phyloP scores from a whole-genome alignment of 140 eudicot species.

The Flaveria floridana region DNA sequence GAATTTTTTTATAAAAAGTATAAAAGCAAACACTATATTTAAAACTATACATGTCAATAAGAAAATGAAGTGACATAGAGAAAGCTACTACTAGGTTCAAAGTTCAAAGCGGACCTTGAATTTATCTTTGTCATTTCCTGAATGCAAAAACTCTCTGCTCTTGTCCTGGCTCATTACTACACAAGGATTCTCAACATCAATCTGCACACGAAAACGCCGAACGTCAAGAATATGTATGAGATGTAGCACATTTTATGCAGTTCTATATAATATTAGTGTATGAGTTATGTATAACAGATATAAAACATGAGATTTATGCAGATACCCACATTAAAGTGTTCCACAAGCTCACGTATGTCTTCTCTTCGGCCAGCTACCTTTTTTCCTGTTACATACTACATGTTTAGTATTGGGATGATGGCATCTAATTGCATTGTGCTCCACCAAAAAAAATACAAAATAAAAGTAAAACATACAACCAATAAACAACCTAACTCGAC shows the following conservation, averaged over 20 bases:
- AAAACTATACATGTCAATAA: conserved; percentile 13
- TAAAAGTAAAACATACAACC: background rate
- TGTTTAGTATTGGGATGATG: background rate
- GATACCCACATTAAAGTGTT: conserved; percentile 82
- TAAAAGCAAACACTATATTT: conserved; percentile 1
- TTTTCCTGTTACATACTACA: conserved; percentile 55
- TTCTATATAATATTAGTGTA: background rate
- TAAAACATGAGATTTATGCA: conserved; percentile 4
- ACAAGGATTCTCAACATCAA: conserved; percentile 99
- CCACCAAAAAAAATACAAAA: background rate
- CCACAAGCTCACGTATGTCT: conserved; percentile 83
- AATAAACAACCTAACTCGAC: background rate
- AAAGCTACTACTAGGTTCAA: background rate
- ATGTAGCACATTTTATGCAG: conserved; percentile 11
- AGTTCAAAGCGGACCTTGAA: conserved; percentile 60
- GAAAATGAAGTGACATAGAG: conserved; percentile 1
- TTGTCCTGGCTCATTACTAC: conserved; percentile 96
- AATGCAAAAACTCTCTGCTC: conserved; percentile 95
- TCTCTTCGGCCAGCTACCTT: conserved; percentile 69
- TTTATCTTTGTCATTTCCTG: conserved; percentile 90
- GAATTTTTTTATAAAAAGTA: background rate
- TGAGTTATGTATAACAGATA: conserved; percentile 1
- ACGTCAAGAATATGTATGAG: conserved; percentile 1
- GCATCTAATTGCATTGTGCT: background rate
- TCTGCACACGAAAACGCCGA: conserved; percentile 47